A percentile compares a stretch with the other conserved stretches of the same genome.
phyloP scores from a whole-genome alignment of 306 rosid species.

The Vicia faba region DNA sequence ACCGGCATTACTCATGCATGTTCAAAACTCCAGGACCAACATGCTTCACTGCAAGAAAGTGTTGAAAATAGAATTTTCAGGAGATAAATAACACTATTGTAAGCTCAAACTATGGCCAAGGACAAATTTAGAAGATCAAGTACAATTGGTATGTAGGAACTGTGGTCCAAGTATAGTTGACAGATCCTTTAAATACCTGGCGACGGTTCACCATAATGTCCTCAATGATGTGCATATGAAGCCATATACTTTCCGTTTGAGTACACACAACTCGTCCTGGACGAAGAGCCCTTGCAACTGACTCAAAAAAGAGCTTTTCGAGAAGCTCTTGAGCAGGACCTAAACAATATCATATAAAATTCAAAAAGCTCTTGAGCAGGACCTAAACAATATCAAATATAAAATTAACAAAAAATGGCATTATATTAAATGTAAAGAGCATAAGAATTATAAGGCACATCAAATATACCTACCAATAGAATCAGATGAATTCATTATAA shows the following conservation, averaged over 20 bases:
- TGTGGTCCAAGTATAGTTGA: constrained; percentile 96
- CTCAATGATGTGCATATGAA: constrained; percentile 94
- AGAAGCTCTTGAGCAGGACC: constrained; percentile 99
- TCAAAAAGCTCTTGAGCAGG: too few relatives aligned
- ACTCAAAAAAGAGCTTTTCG: constrained; percentile 86
- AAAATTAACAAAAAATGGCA: constrained; percentile 16
- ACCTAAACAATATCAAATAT: constrained; percentile 22
- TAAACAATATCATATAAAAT: too few relatives aligned
- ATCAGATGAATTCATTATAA: constrained; percentile 95
- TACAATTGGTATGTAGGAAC: constrained; percentile 99
- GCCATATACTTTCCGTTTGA: constrained; percentile 99
- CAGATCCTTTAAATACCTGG: constrained; percentile 90
- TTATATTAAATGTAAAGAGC: background rate
- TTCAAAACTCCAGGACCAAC: too few relatives aligned
- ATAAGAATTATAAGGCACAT: background rate
- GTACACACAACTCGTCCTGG: constrained; percentile 97
- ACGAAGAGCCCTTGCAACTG: constrained; percentile 87
- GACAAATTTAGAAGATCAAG: too few relatives aligned
- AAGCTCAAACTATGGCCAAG: too few relatives aligned
- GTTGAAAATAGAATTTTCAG: too few relatives aligned
- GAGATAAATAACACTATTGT: too few relatives aligned
- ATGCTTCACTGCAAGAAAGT: too few relatives aligned
- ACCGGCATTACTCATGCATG: too few relatives aligned
- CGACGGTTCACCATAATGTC: constrained; percentile 82
- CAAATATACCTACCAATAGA: constrained; percentile 69